phyloP scores from a whole-genome alignment of 768 basidiomycete genomes.

The Boletus tomentosulus region DNA sequence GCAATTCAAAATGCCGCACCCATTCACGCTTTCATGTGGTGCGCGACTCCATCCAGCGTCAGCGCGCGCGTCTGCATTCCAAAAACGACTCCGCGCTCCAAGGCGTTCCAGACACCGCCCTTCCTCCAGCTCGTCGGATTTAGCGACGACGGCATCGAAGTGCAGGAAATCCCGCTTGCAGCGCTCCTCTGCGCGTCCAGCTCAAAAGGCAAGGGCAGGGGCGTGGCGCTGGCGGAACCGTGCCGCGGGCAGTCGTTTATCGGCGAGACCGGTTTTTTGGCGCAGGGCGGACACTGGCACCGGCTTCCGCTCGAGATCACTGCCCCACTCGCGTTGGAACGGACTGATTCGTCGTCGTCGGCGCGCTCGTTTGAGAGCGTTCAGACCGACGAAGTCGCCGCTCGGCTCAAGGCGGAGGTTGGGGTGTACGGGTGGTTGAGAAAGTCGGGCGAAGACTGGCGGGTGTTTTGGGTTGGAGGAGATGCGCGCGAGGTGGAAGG shows the following conservation, averaged over 20 bases:
- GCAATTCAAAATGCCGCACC: conserved; percentile 45
- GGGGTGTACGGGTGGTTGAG: conserved; percentile 79
- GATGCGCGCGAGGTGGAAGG: conserved; percentile 31
- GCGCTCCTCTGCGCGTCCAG: conserved; percentile 32
- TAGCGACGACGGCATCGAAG: conserved; percentile 68
- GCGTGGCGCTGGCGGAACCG: conserved; percentile 40
- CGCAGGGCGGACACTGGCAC: conserved; percentile 48
- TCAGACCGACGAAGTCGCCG: conserved; percentile 48
- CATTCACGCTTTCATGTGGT: conserved; percentile 55
- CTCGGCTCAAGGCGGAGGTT: conserved; percentile 47
- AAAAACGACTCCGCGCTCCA: conserved; percentile 9
- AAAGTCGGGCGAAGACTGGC: conserved; percentile 70
- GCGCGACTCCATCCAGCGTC: conserved; percentile 51
- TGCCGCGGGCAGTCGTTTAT: conserved; percentile 57
- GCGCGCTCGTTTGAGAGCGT: conserved; percentile 45
- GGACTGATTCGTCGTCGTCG: conserved; percentile 45
- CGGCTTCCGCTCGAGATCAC: conserved; percentile 13
- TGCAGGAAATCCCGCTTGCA: conserved; percentile 60
- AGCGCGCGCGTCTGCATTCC: conserved; percentile 46
- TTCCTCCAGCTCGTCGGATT: conserved; percentile 69
- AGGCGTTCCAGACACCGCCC: conserved; percentile 21
- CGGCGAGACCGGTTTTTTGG: conserved; percentile 52
- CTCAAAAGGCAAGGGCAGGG: conserved; percentile 44
- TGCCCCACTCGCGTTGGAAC: conserved; percentile 31
- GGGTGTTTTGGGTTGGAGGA: conserved; percentile 82